A percentile compares a stretch with the other conserved stretches of the same genome.
phyloP scores from a whole-genome alignment of 176 grass and related monocot genomes.

The Oryza officinalis region DNA sequence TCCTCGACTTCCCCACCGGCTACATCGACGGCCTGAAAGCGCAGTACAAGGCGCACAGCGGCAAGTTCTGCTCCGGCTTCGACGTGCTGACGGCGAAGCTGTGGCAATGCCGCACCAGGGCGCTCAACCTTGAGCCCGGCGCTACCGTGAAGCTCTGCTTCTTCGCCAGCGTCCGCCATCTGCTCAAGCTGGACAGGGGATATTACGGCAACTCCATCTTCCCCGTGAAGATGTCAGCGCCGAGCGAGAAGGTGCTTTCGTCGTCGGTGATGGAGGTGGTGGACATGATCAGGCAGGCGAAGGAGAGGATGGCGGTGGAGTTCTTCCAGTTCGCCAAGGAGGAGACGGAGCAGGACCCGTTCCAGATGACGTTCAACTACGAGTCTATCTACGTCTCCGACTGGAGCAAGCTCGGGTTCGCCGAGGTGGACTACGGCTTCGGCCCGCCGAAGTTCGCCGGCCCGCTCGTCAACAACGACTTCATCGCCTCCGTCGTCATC shows the following conservation, averaged over 20 bases:
- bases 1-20: slow-evolving; percentile 48
- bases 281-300: slow-evolving; percentile 58
- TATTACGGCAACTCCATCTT: slow-evolving; percentile 87
- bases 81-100: slow-evolving; percentile 61
- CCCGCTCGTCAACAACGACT: slow-evolving; percentile 76
- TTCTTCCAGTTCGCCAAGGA: slow-evolving; percentile 71
- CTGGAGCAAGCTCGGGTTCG: slow-evolving; percentile 88
- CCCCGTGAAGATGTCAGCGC: slow-evolving; percentile 47
- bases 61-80: slow-evolving; percentile 69
- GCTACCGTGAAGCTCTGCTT: slow-evolving; percentile 59
- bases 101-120: slow-evolving; percentile 62
- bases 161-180: slow-evolving; percentile 58
- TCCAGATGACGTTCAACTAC: slow-evolving; percentile 83
- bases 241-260: slow-evolving; percentile 10
- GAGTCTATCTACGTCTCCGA: slow-evolving; percentile 77
- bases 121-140: slow-evolving; percentile 36
- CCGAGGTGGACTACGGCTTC: slow-evolving; percentile 73
- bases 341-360: slow-evolving; percentile 58
- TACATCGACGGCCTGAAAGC: slow-evolving; percentile 57
- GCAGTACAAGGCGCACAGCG: slow-evolving; percentile 57
- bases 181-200: slow-evolving; percentile 48
- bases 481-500: slow-evolving; percentile 74
- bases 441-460: slow-evolving; percentile 67
- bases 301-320: slow-evolving; percentile 51
- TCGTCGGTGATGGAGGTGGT: slow-evolving; percentile 54